Evolutionary conservation across 139 green algal genomes (phyloP), one percentile per base, ranked within the genome.

Genomic region (Raphidocelis subcapitata): DNA sequence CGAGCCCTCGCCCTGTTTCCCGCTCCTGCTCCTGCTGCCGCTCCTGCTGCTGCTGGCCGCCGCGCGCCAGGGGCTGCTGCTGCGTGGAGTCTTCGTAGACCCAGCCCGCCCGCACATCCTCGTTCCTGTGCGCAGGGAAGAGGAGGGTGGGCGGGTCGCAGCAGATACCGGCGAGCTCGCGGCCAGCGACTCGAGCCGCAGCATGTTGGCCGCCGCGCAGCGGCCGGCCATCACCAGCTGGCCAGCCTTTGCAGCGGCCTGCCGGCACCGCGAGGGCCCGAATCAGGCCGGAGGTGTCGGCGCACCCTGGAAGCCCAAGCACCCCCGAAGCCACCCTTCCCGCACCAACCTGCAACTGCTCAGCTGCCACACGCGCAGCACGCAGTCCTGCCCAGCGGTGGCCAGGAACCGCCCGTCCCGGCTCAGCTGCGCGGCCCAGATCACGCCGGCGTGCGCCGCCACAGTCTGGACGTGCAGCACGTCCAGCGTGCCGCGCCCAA

Each of bases 391-490:
- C 2, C 94, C 94, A 3, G 82, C 93, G 37, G 81, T 91, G 1
- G 94, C 94, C 52, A 98, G 76, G 77, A 92, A 92, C 3, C 69
- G 78, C 2, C 90, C 88, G 35, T 92, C 86, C 2, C 63, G 54
- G 65, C 57, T 88, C 75, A 98, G 95, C 63, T 85, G 81, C 60
- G 91, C 76, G 14, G 75, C 84, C 93, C 93, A 97, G 28, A 97
- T 72, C 36, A 92, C 89, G 18, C 70, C 70, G n/a, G 12, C 31
- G n/a, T 77, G 33, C 47, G 36, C 70, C 69, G 46, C 33, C 68
- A 28, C 41, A 16, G 29, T 44, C 47, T 77, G 70, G 4, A 35
- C 70, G 21, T 63, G 62, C 60, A 70, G 47, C 32, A 69, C 70
- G 20, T 70, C 70, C n/a, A 28, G 15, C 15, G 64, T 28, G 18